Evolutionary conservation across 345 rosid species (phyloP).

Genomic region (Syzygium aromaticum): DNA sequence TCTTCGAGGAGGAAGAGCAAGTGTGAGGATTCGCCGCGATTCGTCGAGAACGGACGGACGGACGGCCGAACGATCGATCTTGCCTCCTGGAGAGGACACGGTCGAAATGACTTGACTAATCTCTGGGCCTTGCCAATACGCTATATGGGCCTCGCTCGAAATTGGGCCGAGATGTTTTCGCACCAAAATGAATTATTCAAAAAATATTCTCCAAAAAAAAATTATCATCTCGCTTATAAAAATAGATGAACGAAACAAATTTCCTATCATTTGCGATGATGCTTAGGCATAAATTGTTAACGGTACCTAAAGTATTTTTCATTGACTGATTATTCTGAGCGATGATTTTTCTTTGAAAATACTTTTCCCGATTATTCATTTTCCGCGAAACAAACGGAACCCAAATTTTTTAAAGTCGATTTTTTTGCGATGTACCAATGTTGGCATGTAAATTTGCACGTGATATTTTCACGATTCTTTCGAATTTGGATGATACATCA

Average conservation of each 20-base stretch:
- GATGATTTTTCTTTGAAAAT: no score
- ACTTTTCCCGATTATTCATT: no score
- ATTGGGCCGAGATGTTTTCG: not conserved
- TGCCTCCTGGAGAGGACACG: not conserved
- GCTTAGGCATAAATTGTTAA: no score
- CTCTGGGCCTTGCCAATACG: not conserved
- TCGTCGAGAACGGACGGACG: not conserved
- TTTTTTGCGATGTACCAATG: not conserved
- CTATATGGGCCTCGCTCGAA: not conserved
- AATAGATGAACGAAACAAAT: no score
- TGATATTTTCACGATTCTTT: not conserved
- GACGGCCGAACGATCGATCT: not conserved
- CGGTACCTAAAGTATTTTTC: no score
- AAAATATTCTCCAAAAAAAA: no score
- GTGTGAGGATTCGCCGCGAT: not conserved
- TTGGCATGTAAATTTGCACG: not conserved
- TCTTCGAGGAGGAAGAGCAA: not conserved
- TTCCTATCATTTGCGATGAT: no score
- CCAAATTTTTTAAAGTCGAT: no score
- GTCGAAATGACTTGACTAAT: not conserved
- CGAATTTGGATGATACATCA: not conserved
- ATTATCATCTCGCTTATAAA: no score
- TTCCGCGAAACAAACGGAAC: no score
- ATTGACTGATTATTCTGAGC: no score
- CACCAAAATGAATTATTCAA: no score